Evolutionary conservation across 129 eudicot species (phyloP), one percentile per base, ranked within the genome.

Genomic region (Heracleum sosnowskyi): DNA sequence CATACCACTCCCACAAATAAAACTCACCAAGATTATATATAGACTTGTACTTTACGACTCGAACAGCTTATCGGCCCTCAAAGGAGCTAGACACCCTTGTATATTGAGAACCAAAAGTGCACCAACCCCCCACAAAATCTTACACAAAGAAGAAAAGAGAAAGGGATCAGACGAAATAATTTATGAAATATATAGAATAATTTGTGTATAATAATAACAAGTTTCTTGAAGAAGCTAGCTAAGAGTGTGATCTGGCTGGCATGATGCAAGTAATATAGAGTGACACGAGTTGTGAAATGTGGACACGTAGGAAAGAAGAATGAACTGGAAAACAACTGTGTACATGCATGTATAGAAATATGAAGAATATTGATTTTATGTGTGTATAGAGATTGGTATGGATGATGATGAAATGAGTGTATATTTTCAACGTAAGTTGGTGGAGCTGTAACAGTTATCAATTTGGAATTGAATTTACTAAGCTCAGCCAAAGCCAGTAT

Each of bases 171-270:
- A 78, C 11, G n/a, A 34, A 69, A 49, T 62, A 4, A 70, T 24
- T 42, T 22, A 66, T 20, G 5, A 45, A 62, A n/a, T n/a, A n/a
- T n/a, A n/a, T n/a, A n/a, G n/a, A n/a, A n/a, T n/a, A n/a, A n/a
- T n/a, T n/a, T n/a, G n/a, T n/a, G n/a, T n/a, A n/a, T n/a, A n/a
- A n/a, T n/a, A n/a, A n/a, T n/a, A n/a, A n/a, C n/a, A n/a, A 39
- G 37, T 20, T 4, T 28, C 12, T 13, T 41, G 57, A 24, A 40
- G 16, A 28, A 83, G 35, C 45, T 26, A 83, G 42, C 63, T 69
- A 60, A 55, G 28, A 45, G 73, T 75, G 80, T 79, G 79, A 78
- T 74, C 39, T 64, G 71, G 86, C 80, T 83, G 86, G 77, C 64
- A 37, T 41, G 55, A 5, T 73, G 79, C 75, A 72, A 66, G 46